Conservation (phyloP, 148 eudicot species). For the Linanthus parryae region DNA sequence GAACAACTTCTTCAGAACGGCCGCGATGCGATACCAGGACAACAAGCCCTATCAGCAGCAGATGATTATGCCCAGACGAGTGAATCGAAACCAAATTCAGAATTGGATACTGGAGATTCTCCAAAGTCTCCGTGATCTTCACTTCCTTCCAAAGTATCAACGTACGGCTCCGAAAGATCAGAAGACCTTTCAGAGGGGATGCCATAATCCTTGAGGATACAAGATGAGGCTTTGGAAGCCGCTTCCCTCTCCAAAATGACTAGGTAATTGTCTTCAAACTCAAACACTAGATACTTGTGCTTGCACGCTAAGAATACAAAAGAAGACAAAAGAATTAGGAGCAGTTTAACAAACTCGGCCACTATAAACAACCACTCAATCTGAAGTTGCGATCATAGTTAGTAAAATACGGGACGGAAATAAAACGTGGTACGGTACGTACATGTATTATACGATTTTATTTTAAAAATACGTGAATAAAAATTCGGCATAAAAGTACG, state of each 20-base stretch:
- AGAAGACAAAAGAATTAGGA: conserved; percentile 7
- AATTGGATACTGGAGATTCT: conserved; percentile 60
- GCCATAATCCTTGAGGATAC: conserved; percentile 81
- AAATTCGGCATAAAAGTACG: too few relatives aligned
- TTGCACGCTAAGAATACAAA: conserved; percentile 78
- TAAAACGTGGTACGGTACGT: too few relatives aligned
- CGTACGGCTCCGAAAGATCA: conserved; percentile 74
- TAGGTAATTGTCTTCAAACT: conserved; percentile 87
- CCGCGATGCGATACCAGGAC: background rate
- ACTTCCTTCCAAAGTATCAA: conserved; percentile 30
- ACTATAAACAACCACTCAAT: too few relatives aligned
- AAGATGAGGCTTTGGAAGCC: conserved; percentile 58
- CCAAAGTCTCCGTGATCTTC: conserved; percentile 35
- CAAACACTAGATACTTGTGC: conserved; percentile 75
- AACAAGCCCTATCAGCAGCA: background rate
- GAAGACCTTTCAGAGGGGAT: conserved; percentile 85
- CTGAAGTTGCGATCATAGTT: background rate
- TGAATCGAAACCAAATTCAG: conserved; percentile 64
- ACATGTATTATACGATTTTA: too few relatives aligned
- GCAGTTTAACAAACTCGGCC: background rate
- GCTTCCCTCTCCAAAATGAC: conserved; percentile 68
- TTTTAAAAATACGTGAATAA: too few relatives aligned
- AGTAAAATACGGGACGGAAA: background rate
- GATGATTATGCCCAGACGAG: conserved; percentile 62
- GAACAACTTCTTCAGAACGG: background rate